These are phyloP conservation scores for Alnus rubra DNA, from an alignment of 306 rosid genomes.

Conservation along the genomic window DNA sequence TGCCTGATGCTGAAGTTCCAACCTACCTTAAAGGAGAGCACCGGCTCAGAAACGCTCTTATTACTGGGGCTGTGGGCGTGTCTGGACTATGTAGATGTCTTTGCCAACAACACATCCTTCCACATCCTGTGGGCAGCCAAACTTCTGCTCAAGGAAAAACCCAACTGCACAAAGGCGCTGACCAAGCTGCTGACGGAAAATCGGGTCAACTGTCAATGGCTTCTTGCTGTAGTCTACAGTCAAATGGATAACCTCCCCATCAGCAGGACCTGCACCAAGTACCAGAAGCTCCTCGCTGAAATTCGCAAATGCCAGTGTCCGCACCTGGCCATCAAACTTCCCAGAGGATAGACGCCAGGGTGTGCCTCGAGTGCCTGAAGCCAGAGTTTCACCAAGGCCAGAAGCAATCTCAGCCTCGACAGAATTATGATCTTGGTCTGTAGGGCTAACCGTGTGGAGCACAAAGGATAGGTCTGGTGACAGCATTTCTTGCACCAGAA, in stretches of 20 bases:
- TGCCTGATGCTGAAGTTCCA: not conserved
- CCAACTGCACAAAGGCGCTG: conserved; percentile 92
- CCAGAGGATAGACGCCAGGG: conserved; percentile 88
- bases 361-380: conserved; percentile 92
- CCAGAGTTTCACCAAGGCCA: conserved; percentile 97
- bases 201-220: conserved; percentile 67
- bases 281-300: conserved; percentile 87
- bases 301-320: conserved; percentile 83
- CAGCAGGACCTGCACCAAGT: conserved; percentile 75
- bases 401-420: conserved; percentile 94
- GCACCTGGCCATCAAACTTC: conserved; percentile 76
- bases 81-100: conserved; percentile 80
- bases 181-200: conserved; percentile 73
- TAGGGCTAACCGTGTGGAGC: conserved; percentile 76
- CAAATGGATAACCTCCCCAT: conserved; percentile 79
- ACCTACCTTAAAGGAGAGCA: not conserved
- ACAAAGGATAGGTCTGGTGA: conserved; percentile 94
- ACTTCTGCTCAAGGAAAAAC: conserved; percentile 78
- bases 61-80: conserved; percentile 86
- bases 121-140: conserved; percentile 85
- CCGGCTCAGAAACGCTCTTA: not conserved
- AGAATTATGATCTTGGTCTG: conserved; percentile 62
- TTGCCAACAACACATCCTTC: conserved; percentile 91
- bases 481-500: conserved; percentile 93
- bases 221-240: conserved; percentile 94